Evolutionary conservation across 352 stramenopile genomes (phyloP), one percentile per base, ranked within the genome.

Genomic region (Globisporangium takayamanum): DNA sequence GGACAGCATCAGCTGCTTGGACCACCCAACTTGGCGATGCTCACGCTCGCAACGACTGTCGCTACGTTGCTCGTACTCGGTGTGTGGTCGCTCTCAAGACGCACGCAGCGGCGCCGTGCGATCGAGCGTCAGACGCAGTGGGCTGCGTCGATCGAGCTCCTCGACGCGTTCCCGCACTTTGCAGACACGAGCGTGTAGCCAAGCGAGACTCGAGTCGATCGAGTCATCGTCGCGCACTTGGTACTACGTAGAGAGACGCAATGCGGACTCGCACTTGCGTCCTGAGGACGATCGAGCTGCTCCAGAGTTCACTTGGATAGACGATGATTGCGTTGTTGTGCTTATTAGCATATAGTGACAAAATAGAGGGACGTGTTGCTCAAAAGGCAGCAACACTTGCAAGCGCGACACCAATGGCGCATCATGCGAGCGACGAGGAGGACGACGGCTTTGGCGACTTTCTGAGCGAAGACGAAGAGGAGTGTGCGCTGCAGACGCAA

Each of bases 391-490:
- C 33, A 39, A 39, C 33, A 10, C 5, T 39, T 39, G 33, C 33
- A 39, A 39, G 1, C 7, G 33, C 33, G 33, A 39, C 33, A 12
- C 5, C 33, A 10, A 39, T 39, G 33, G 33, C 18, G 41, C 41
- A 46, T 46, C 41, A 46, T 46, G 20, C n/a, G 44, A 53, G 28
- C n/a, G 12, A 44, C 57, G 44, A 30, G 2, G 50, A 58, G 12
- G 67, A 74, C 20, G 77, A 89, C 51, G 80, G 77, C 26, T 89
- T 89, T 52, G 67, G 69, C 58, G 77, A 89, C 60, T 77, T 80
- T 50, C 57, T 88, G 54, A 74, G 69, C 62, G 75, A 89, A 12
- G 71, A 73, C n/a, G 69, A 84, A 45, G 75, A 83, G 49, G 55
- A 79, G 11, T 62, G 69, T 41, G 60, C 72, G 59, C 54, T 89